Base-by-base conservation (phyloP, 352 stramenopile species). In the Globisporangium alternatum region DNA sequence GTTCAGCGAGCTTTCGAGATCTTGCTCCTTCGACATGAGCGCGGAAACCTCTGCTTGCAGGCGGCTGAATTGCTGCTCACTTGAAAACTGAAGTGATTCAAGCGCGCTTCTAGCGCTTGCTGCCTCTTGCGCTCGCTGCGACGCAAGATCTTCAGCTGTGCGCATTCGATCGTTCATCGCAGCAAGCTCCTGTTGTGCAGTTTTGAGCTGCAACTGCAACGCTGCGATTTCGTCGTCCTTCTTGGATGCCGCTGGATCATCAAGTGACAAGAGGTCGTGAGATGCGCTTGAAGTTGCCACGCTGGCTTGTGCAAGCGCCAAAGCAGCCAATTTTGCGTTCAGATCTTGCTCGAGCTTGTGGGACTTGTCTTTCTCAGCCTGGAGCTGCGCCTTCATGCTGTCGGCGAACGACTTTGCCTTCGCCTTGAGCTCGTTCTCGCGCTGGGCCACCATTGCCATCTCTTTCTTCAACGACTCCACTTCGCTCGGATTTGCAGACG, bases 351-450 rank as follows among this genome's bases (percentile, higher is more conserved):
- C 83, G 5, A 90, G 67, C 3, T 62, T 68, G 28, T 65, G 67
- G 17, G 66, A 64, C 65, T 84, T 86, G 19, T 89, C 70, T 48
- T 88, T 89, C 57, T 93, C 84, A 0, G 63, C 57, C 54, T 88
- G 72, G 3, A 92, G 57, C 43, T 92, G 81, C 35, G 69, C 68
- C 59, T 84, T 89, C 73, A 92, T 87, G 51, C 60, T 76, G 61
- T 92, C 83, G 0, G 83, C 80, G 52, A 88, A 90, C 13, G 74
- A 70, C 62, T 92, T 92, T 52, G 80, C 81, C 12, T 80, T 78
- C n/a, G 69, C 64, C 56, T 90, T 90, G 57, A 92, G 67, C 31
- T 92, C 81, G 48, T 78, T 77, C 56, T 89, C 77, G 30, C 75
- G 78, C n/a, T 78, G 68, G 5, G 67, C 78, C 30, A 81, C 58